Evolutionary conservation across 768 basidiomycete genomes (phyloP).

Genomic region (Russula griseocarnosa): DNA sequence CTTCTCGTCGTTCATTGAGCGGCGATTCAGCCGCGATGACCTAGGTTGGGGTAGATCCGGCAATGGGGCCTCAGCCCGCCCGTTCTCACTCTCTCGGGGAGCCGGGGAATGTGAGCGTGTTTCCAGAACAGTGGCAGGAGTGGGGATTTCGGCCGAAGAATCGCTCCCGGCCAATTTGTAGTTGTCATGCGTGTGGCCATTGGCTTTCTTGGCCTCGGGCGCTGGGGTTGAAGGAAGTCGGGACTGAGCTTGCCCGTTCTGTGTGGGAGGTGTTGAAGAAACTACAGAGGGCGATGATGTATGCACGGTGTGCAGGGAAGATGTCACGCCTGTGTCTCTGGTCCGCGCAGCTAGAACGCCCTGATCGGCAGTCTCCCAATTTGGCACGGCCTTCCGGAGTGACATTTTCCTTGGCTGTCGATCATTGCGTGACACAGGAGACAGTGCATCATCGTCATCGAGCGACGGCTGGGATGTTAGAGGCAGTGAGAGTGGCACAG

Average conservation of each 20-base stretch:
- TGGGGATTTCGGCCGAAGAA: background rate
- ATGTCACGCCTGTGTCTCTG: background rate
- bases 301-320: conserved; percentile 6
- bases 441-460: conserved; percentile 23
- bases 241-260: background rate
- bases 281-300: background rate
- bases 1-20: conserved; percentile 10
- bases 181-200: background rate
- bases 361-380: conserved; percentile 30
- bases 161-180: background rate
- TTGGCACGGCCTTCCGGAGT: conserved; percentile 33
- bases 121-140: background rate
- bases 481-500: conserved; percentile 25
- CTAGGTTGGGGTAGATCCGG: conserved; percentile 6
- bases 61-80: conserved; percentile 3
- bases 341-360: background rate
- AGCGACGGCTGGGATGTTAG: conserved; percentile 22
- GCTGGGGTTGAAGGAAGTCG: background rate
- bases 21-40: conserved; percentile 2
- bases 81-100: conserved; percentile 12
- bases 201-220: conserved; percentile 2
- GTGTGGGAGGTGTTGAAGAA: background rate
- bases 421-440: conserved; percentile 6
- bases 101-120: background rate
- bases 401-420: conserved; percentile 34